Percentiles rank a stretch among this genome's conserved stretches.
phyloP scores from a whole-genome alignment of 2,329 filamentous ascomycete genomes.

The Diaporthe nobilis region DNA sequence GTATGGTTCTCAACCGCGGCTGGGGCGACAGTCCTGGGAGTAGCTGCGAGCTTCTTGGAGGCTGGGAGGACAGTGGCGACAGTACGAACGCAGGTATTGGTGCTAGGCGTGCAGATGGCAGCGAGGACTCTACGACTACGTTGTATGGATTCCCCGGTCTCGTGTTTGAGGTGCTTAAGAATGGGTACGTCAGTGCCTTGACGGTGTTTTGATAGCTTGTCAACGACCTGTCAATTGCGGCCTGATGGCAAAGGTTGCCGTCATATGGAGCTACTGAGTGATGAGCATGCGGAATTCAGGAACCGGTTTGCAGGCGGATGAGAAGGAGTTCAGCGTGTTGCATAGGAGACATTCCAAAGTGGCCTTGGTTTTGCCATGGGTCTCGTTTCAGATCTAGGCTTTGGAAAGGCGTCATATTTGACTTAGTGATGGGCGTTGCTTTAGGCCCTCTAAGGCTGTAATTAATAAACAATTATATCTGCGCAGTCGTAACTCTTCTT shows the following conservation, averaged over 20 bases:
- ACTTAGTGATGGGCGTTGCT: not conserved
- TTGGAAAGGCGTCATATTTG: not conserved
- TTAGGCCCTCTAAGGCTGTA: not conserved
- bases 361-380: not conserved
- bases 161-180: slow-evolving; percentile 96
- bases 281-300: not conserved
- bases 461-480: not conserved
- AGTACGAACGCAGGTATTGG: slow-evolving; percentile 61
- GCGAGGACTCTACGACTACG: slow-evolving; percentile 78
- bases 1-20: slow-evolving; percentile 92
- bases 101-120: slow-evolving; percentile 67
- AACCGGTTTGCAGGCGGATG: not conserved
- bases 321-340: not conserved
- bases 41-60: slow-evolving; percentile 86
- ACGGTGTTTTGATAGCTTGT: slow-evolving; percentile 81
- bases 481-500: not conserved
- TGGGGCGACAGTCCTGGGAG: slow-evolving; percentile 94
- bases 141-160: slow-evolving; percentile 94
- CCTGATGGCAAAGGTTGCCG: too few relatives aligned
- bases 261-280: not conserved
- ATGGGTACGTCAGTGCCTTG: slow-evolving; percentile 88
- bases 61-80: slow-evolving; percentile 82
- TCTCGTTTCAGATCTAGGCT: not conserved
- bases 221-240: not conserved
- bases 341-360: not conserved